phyloP scores from a whole-genome alignment of 306 rosid genomes.

The Quercus gilva region DNA sequence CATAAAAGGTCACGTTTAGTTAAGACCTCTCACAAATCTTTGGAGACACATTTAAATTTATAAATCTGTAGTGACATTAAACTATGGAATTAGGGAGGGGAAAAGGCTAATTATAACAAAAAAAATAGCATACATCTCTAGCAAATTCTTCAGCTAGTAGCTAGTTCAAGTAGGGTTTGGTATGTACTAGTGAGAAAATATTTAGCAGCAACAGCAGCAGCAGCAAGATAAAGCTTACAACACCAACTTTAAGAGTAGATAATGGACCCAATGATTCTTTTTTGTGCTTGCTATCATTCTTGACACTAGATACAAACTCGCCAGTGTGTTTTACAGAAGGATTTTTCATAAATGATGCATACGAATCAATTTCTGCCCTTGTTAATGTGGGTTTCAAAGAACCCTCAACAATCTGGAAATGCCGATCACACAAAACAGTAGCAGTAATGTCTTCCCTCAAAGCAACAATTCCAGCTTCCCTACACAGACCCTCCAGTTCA shows the following conservation, averaged over 20 bases:
- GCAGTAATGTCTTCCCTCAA: conserved; percentile 76
- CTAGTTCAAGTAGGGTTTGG: conserved; percentile 24
- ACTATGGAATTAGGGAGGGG: neutral
- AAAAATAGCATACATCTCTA: neutral
- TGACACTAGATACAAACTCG: no score
- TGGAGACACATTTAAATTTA: neutral
- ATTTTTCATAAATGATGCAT: conserved; percentile 56
- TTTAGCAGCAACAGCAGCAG: conserved; percentile 40
- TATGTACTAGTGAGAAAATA: conserved; percentile 28
- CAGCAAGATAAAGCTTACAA: conserved; percentile 26
- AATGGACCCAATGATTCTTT: conserved; percentile 4
- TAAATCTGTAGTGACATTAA: neutral
- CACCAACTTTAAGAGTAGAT: conserved; percentile 35
- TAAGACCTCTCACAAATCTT: no score
- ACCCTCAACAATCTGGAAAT: conserved; percentile 61
- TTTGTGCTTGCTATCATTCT: neutral
- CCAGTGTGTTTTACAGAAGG: conserved; percentile 26
- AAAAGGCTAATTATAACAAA: neutral
- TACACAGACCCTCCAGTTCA: conserved; percentile 77
- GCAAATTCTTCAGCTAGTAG: conserved; percentile 27
- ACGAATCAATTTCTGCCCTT: conserved; percentile 42
- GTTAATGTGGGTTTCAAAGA: conserved; percentile 68
- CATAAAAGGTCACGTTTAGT: no score
- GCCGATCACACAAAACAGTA: conserved; percentile 46
- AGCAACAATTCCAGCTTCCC: conserved; percentile 85